These are phyloP conservation scores for Escovopsis sp. DNA, from an alignment of 2,329 filamentous ascomycete species.

Conservation along the genomic window DNA sequence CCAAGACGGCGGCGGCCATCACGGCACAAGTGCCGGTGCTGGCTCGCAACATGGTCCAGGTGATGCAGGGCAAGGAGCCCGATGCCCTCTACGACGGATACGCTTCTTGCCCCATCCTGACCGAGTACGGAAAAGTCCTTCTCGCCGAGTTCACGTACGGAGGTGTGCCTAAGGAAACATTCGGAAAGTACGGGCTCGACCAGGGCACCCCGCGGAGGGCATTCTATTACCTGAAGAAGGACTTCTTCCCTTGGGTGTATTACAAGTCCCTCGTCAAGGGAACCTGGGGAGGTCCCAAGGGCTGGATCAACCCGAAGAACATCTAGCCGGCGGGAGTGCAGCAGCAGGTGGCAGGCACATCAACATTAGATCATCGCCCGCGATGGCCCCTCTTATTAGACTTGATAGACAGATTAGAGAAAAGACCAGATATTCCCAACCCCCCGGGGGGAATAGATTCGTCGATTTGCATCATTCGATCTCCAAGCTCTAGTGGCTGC, in stretches of 20 bases:
- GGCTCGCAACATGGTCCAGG: slow-evolving; percentile 30
- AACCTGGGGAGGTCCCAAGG: slow-evolving; percentile 45
- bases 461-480: too few species aligned
- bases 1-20: slow-evolving; percentile 40
- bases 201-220: slow-evolving; percentile 38
- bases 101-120: slow-evolving; percentile 38
- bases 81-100: slow-evolving; percentile 37
- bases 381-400: too few species aligned
- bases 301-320: slow-evolving; percentile 20
- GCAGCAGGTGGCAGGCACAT: neutral
- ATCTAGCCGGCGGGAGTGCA: neutral
- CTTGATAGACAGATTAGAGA: too few species aligned
- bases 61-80: slow-evolving; percentile 29
- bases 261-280: slow-evolving; percentile 45
- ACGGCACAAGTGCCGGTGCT: slow-evolving; percentile 36
- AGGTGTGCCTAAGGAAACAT: slow-evolving; percentile 48
- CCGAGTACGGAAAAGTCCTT: slow-evolving; percentile 46
- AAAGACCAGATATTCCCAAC: too few species aligned
- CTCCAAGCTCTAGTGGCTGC: too few species aligned
- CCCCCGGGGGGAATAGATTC: too few species aligned
- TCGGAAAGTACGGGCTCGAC: slow-evolving; percentile 40
- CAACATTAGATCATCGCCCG: too few species aligned
- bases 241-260: slow-evolving; percentile 56
- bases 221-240: slow-evolving; percentile 50
- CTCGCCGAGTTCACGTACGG: slow-evolving; percentile 53